Base-by-base conservation (phyloP, 2,329 filamentous ascomycete genomes). In the Hymenoscyphus albidus region DNA sequence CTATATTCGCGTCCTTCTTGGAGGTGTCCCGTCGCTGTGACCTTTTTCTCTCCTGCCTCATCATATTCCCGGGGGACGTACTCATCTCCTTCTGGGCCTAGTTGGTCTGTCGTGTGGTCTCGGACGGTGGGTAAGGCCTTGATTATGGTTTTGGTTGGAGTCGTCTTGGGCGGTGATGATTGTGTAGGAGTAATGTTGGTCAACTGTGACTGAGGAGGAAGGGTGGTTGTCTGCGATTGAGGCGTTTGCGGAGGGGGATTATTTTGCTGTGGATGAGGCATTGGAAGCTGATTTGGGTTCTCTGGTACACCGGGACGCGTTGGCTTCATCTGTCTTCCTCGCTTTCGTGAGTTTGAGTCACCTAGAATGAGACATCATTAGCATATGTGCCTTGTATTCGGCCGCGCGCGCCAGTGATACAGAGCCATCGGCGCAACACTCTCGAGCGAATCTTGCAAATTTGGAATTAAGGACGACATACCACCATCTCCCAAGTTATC, bases 21-120 rank as follows among this genome's bases (percentile, higher is more conserved):
- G 27, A 93, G 86, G 73, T 93, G 88, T 51, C 95, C 95, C 72
- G 93, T 92, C 27, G 83, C 77, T 76, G 92, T 87, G 32, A 97
- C 93, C 82, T 99, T 99, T 77, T 92, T 93, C 80, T 99, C 95
- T 62, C 95, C 95, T 55, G 89, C 90, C 62, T 96, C 91, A 75
- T 99, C 95, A 67, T 89, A 90, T 78, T 99, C 95, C 72, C 95
- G 89, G 32, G 94, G 93, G 42, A 98, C 84, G 77, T 97, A 99
- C 78, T 99, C 95, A 76, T 98, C 95, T 67, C 91, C 91, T 73
- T 92, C 91, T 35, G 90, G 83, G 61, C 91, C 92, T 38, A 99
- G 85, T 77, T 98, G 94, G 76, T 98, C 94, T 16, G 94, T 98
- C 2, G 95, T 99, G 77, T 99, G 95, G 74, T 99, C 95, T 77